A percentile compares a stretch with the other conserved stretches of the same genome.
Evolutionary conservation across 305 asterid genomes (phyloP).

Genomic region (Rubia balearica): DNA sequence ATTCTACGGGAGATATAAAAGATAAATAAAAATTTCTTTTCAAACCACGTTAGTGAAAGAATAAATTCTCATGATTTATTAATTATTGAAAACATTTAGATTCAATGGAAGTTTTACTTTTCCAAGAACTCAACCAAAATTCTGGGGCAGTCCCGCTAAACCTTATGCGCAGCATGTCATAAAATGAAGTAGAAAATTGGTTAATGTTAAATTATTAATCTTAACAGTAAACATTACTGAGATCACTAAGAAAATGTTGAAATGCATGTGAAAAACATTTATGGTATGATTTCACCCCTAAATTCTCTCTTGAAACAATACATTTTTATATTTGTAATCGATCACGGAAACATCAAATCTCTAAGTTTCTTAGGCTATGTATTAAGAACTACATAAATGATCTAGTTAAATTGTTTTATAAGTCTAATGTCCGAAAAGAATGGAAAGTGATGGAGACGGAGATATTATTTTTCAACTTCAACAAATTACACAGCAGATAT

Average conservation of each 20-base stretch:
- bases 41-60: not conserved
- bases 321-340: not conserved
- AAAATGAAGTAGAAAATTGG: too few relatives aligned
- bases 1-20: not conserved
- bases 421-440: not conserved
- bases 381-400: not conserved
- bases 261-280: not conserved
- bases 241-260: too few relatives aligned
- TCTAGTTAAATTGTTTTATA: not conserved
- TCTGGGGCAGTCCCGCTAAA: not conserved
- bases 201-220: too few relatives aligned
- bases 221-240: too few relatives aligned
- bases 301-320: not conserved
- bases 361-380: not conserved
- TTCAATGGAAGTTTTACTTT: not conserved
- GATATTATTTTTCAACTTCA: too few relatives aligned
- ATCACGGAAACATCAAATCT: not conserved
- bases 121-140: not conserved
- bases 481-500: too few relatives aligned
- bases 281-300: not conserved
- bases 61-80: not conserved
- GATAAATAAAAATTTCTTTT: not conserved
- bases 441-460: not conserved
- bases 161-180: too few relatives aligned
- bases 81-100: not conserved